Evolutionary conservation across 305 asterid genomes (phyloP).

Genomic region (Fraxinus nigra): DNA sequence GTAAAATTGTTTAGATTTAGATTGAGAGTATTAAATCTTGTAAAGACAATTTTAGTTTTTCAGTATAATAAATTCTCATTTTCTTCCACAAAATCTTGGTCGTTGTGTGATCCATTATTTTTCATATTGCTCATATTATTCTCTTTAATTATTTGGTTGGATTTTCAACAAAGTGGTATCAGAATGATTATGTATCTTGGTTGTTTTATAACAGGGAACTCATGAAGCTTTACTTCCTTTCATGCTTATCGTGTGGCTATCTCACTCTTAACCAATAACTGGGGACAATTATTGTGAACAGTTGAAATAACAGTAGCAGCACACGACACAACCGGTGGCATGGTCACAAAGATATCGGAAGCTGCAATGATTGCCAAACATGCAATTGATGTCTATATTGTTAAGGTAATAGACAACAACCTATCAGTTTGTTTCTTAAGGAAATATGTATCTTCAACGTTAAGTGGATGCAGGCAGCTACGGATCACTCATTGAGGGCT

Average conservation of each 20-base stretch:
- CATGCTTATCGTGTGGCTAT: background rate
- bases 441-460: background rate
- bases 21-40: too few species aligned
- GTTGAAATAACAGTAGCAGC: constrained; percentile 82
- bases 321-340: constrained; percentile 96
- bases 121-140: too few species aligned
- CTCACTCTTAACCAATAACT: background rate
- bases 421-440: background rate
- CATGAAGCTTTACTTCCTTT: background rate
- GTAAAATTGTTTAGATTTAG: too few species aligned
- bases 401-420: constrained; percentile 48
- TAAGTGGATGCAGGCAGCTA: constrained; percentile 60
- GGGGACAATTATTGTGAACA: constrained; percentile 20
- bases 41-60: too few species aligned
- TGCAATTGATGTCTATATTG: constrained; percentile 87
- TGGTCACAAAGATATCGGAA: constrained; percentile 86
- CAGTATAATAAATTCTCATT: background rate
- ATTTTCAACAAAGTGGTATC: background rate
- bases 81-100: background rate
- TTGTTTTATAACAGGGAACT: background rate
- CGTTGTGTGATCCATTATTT: background rate
- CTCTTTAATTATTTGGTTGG: background rate
- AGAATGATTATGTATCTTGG: too few species aligned
- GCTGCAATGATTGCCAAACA: constrained; percentile 91
- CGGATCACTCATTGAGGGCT: constrained; percentile 66